Evolutionary conservation across 257 asterid species (phyloP), one percentile per base, ranked within the genome.

Genomic region (Linaria vulgaris): DNA sequence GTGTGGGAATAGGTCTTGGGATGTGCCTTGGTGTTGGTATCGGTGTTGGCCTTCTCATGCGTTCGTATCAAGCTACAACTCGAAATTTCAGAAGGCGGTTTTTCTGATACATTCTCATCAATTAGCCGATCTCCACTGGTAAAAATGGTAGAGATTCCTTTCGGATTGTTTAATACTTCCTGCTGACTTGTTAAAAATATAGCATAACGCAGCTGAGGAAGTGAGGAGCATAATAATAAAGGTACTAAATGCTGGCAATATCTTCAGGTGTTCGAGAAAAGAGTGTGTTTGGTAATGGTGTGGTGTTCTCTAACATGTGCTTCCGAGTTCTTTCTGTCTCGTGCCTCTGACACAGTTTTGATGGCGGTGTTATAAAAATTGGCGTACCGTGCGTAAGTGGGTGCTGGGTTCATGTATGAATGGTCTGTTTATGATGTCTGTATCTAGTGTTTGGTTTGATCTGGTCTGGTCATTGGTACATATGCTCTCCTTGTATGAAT

Each of bases 21-120:
- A 79, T 84, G 79, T 83, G 87, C 76, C 74, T 83, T 30, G 90
- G 87, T 21, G 84, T 79, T 1, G 86, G 88, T 38, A 76, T 84
- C 9, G 81, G 88, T 45, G 85, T 79, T 53, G 87, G 85, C 48
- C 72, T 79, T 19, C 85, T 84, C 9, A 66, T 84, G 77, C 73
- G 79, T 25, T 76, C 85, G 1, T 84, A 84, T 71, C 82, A 79
- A 68, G 76, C 82, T 46, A 81, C 83, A 4, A 76, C 85, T 3
- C 65, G 82, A 38, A 79, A 48, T 71, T 70, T 79, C 71, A 68
- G 79, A 66, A 79, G 83, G 72, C 76, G 83, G 74, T 81, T 84
- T 62, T 84, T 80, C 68, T 84, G 68, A 66, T 70, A 21, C 24
- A 23, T 54, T 57, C 43, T 56, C 61, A 25, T 30, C 43, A 55